Evolutionary conservation across 1,284 basidiomycete genomes (phyloP).

Genomic region (Rhizoctonia solani): DNA sequence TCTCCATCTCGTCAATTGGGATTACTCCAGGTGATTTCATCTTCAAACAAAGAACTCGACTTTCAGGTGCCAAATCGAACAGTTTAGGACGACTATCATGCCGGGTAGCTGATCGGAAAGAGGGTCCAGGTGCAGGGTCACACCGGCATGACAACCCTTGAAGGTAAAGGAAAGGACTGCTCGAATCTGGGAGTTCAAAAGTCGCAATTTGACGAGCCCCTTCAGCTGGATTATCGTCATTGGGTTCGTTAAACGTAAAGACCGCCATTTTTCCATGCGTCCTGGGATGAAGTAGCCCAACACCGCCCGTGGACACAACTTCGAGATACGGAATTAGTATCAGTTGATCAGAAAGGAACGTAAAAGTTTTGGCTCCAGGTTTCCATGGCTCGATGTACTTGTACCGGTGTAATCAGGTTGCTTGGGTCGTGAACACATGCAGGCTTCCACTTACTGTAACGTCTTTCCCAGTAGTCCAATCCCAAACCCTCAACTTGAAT

Average conservation of each 20-base stretch:
- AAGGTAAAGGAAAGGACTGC: background rate
- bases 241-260: background rate
- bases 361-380: background rate
- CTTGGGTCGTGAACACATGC: too few species aligned
- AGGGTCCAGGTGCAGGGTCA: background rate
- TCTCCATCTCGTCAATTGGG: background rate
- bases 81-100: conserved; percentile 3
- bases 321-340: conserved; percentile 1
- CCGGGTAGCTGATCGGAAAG: background rate
- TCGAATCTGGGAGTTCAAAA: background rate
- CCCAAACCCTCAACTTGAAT: conserved; percentile 12
- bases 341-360: conserved; percentile 10
- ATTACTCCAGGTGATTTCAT: background rate
- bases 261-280: background rate
- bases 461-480: conserved; percentile 22
- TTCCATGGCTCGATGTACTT: background rate
- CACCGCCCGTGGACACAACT: too few species aligned
- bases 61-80: conserved; percentile 1
- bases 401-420: background rate
- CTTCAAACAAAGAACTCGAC: conserved; percentile 8
- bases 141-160: background rate
- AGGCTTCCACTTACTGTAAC: conserved; percentile 27
- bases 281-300: too few species aligned
- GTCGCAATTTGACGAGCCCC: conserved; percentile 4
- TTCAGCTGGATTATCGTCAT: background rate